A percentile compares a stretch with the other conserved stretches of the same genome.
These are phyloP conservation scores for Monosporascus cannonballus DNA, from an alignment of 2,329 filamentous ascomycete species.

Conservation along the genomic window DNA sequence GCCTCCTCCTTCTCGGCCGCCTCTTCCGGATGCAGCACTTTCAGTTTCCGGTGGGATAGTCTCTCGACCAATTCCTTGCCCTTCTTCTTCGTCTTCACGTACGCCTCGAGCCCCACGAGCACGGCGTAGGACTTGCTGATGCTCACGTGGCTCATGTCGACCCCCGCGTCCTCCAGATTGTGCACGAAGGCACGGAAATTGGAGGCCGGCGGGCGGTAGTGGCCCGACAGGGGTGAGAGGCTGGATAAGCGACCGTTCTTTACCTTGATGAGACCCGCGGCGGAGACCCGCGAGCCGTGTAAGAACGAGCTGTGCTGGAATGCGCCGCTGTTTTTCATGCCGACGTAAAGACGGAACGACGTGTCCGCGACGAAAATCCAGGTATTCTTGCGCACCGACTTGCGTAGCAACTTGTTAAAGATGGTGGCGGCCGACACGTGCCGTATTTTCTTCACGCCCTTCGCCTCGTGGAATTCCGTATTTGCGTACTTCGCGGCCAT, in stretches of 20 bases:
- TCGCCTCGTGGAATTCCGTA: slow-evolving; percentile 54
- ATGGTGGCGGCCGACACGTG: slow-evolving; percentile 67
- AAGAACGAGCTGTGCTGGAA: slow-evolving; percentile 92
- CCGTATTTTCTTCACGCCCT: slow-evolving; percentile 46
- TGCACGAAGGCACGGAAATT: slow-evolving; percentile 81
- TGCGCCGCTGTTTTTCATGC: slow-evolving; percentile 80
- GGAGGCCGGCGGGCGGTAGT: slow-evolving; percentile 76
- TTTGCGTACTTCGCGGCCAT: slow-evolving; percentile 60
- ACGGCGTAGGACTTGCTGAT: slow-evolving; percentile 80
- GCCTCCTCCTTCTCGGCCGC: slow-evolving; percentile 51
- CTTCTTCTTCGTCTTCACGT: slow-evolving; percentile 61
- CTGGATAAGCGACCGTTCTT: slow-evolving; percentile 72
- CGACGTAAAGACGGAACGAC: slow-evolving; percentile 77
- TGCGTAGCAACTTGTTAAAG: slow-evolving; percentile 71
- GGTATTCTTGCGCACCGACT: slow-evolving; percentile 76
- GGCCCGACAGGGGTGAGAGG: slow-evolving; percentile 66
- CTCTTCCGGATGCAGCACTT: slow-evolving; percentile 56
- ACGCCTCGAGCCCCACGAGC: slow-evolving; percentile 75
- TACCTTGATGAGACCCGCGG: slow-evolving; percentile 80
- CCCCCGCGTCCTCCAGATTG: slow-evolving; percentile 63
- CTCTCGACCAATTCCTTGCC: slow-evolving; percentile 51
- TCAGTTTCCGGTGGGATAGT: slow-evolving; percentile 48
- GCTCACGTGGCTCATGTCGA: slow-evolving; percentile 72
- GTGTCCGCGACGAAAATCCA: slow-evolving; percentile 95
- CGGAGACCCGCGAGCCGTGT: slow-evolving; percentile 72